Base-by-base conservation (phyloP, 129 eudicot species). In the Chrysanthemum seticuspe region DNA sequence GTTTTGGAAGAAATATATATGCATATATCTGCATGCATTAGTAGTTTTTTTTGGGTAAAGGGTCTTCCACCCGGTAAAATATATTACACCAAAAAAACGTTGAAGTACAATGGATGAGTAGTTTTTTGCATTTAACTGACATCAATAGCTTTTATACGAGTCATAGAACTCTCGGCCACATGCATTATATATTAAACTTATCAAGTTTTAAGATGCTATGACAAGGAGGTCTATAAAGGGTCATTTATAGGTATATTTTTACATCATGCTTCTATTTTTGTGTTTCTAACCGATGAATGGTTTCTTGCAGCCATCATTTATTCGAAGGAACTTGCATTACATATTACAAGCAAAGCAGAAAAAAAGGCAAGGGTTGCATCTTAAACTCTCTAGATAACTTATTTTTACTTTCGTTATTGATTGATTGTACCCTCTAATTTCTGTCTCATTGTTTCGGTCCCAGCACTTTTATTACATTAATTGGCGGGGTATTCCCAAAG, bases 321-420 rank as follows among this genome's bases (percentile, higher is more conserved):
- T 95, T 77, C 97, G 85, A 77, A 80, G 99, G 82, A 88, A 96
- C 78, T 73, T 90, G 77, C 86, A 58, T 61, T 95, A 95, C 90
- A 90, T 85, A 76, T 71, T 85, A 81, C 87, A 83, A 76, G 97
- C 84, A 27, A 88, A 88, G 80, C 83, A 83, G 85, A 83, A 74
- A 73, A 85, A 75, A 74, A 88, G 94, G 99, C 79, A 79, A 81
- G 68, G 21, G 18, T 47, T 49, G 72, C 53, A 34, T 64, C 67
- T 69, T 21, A 44, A 55, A 70, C 67, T 62, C 70, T 31, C 23
- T 15, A 15, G 57, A 51, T 62, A 48, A 11, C 13, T 6, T 25
- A 45, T 25, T 80, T 18, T 21, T 51, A 59, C 52, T 5, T 15
- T 48, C 55, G 48, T 14, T 25, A 56, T 54, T 2, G 47, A 40